Evolutionary conservation across 2,329 filamentous ascomycete genomes (phyloP).

Genomic region (Corinectria fuckeliana): DNA sequence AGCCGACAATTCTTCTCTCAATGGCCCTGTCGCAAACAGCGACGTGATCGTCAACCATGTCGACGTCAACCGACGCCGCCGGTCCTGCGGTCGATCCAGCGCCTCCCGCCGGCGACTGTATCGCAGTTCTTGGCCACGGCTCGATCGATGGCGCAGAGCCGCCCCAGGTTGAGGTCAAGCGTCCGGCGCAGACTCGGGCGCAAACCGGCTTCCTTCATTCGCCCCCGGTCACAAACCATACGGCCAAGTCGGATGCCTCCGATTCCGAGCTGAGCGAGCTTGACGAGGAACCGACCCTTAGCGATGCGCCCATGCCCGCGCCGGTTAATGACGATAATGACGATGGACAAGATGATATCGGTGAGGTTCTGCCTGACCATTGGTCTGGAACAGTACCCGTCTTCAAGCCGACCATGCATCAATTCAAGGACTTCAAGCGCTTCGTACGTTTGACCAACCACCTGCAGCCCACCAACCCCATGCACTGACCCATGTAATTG

Average conservation of each 20-base stretch:
- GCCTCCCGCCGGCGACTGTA: slow-evolving; percentile 38
- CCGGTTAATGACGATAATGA: slow-evolving; percentile 31
- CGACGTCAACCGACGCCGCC: slow-evolving; percentile 59
- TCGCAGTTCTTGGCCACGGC: slow-evolving; percentile 36
- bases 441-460: slow-evolving; percentile 67
- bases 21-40: slow-evolving; percentile 47
- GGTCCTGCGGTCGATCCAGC: slow-evolving; percentile 56
- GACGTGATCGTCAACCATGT: slow-evolving; percentile 54
- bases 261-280: slow-evolving; percentile 73
- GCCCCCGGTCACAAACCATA: slow-evolving; percentile 68
- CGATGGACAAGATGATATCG: slow-evolving; percentile 64
- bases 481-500: slow-evolving; percentile 37
- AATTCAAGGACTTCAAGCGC: slow-evolving; percentile 91
- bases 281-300: slow-evolving; percentile 59
- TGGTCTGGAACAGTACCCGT: slow-evolving; percentile 92
- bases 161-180: slow-evolving; percentile 38
- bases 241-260: slow-evolving; percentile 63
- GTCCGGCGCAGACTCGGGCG: slow-evolving; percentile 8
- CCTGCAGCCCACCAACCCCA: not conserved
- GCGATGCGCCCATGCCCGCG: slow-evolving; percentile 40
- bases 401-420: slow-evolving; percentile 93
- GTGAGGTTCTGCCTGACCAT: slow-evolving; percentile 82
- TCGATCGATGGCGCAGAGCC: slow-evolving; percentile 46
- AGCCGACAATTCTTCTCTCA: slow-evolving; percentile 32
- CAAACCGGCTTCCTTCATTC: slow-evolving; percentile 61